Base-by-base conservation (phyloP, 352 stramenopile genomes). In the Phytopythium aichiense region DNA sequence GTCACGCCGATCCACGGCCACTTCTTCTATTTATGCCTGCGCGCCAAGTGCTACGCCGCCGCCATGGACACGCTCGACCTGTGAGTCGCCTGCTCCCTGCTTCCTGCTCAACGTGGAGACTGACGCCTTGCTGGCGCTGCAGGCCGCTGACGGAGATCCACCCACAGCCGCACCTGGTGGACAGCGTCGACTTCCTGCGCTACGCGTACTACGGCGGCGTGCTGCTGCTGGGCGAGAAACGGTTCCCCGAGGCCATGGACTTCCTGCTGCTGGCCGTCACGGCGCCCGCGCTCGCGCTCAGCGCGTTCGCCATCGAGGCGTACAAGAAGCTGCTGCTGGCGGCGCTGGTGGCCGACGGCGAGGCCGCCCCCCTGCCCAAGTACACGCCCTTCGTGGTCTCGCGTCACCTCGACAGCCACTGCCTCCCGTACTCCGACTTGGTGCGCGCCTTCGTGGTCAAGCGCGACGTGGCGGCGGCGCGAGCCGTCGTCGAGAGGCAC, bases 181-280 rank as follows among this genome's bases (percentile, higher is more conserved):
- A 43, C 12, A 53, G 67, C 20, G 79, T 90, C 22, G 81, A 94
- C 67, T 87, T 94, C 58, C 64, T 94, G 54, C 68, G 80, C 54
- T 96, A 96, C 62, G 80, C 81, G 53, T 96, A 94, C 73, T 94
- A 94, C 60, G 86, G 82, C 48, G 88, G 84, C 15, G 53, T 92
- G 46, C 58, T 94, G 22, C 87, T 81, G 56, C 60, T 91, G 15
- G 86, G 88, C 2, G 68, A 91, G 66, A 94, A 94, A 70, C 75
- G 77, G 23, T 93, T 84, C 60, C 73, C 87, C 48, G 78, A 92
- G 18, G 84, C 88, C 9, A 75, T 86, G 15, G 78, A 92, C 35
- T 81, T 89, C 30, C 84, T 96, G 51, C 68, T 87, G 55, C 66
- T 91, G 48, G 81, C 80, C 1, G 76, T 94, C 48, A 93, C 88